Evolutionary conservation across 495 filamentous ascomycete species (phyloP), one percentile per base, ranked within the genome.

Genomic region (Aspergillus conjunctus): DNA sequence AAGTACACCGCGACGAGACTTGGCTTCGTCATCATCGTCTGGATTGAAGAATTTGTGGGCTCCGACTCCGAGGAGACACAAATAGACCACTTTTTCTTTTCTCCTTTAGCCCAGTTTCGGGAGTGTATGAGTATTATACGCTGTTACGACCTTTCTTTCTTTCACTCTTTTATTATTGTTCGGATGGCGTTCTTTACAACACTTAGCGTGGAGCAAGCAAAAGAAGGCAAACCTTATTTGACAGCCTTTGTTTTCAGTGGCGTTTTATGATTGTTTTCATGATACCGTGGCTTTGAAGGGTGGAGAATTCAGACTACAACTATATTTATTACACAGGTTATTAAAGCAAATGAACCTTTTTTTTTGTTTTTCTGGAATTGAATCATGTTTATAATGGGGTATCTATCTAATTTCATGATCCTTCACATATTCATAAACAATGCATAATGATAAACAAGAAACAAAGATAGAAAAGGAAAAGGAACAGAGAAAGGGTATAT

Each of bases 1-100:
- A 33, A 83, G 77, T 50, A 77, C 72, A 7, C 76, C 76, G 46
- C 71, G 71, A 46, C 59, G 64, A 21, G 43, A 61, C n/a, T 66
- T 61, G 17, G 63, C 68, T 48, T 71, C 26, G 5, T 76, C 26
- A 26, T 76, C 79, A 48, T 79, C 79, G 53, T 78, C 76, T 41
- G 68, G 71, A 34, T 67, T 83, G 57, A 77, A 75, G 61, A 80
- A 80, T 69, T 73, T 79, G 54, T 86, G 83, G 85, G 85, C 82
- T 48, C 79, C 83, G 9, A 86, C 82, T 46, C 79, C 84, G 49
- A 75, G 63, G 59, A 69, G 64, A 46, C 72, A 73, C 54, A 75
- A 63, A 66, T 66, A 52, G 56, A 15, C 14, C 26, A 33, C n/a
- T 51, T 51, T 10, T 10, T 44, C 20, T 58, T 51, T 20, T 55